Evolutionary conservation across 768 basidiomycete species (phyloP), one percentile per base, ranked within the genome.

Genomic region (Strobilomyces confusus): DNA sequence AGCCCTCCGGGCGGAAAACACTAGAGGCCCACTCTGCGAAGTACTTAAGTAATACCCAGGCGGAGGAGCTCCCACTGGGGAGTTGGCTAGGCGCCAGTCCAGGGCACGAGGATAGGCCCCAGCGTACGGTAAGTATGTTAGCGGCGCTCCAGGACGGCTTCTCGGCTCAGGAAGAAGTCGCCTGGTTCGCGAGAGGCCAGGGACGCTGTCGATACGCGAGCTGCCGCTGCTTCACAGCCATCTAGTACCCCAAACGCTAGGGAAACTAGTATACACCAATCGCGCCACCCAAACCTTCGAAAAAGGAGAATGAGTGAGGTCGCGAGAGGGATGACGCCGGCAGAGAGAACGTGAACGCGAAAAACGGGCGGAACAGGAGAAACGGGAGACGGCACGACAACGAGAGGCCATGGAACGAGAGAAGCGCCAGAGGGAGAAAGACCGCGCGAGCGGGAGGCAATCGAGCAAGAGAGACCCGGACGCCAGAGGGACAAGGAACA

Each of bases 161-260:
- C 80, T 80, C 23, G 80, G 80, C 0, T 81, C 80, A 4, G 80
- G 79, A 73, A 73, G 25, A 70, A 70, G n/a, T 58, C 65, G 0
- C 69, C 40, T 69, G 58, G 38, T 44, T 59, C 8, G 53, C 66
- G 17, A 1, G 15, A 74, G 61, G 58, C 58, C 65, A 23, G 53
- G 52, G n/a, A 60, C 57, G 1, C 60, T 64, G 54, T 62, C 1
- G 73, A 72, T 19, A 15, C 60, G 22, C 72, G 72, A 19, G 23
- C 62, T 25, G n/a, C n/a, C n/a, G n/a, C n/a, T n/a, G 43, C 56
- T 20, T 63, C 63, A 29, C 65, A 66, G 30, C 55, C 61, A n/a
- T 55, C 68, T 19, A 15, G 55, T 61, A 5, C 58, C 67, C 0
- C 59, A 69, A 11, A 57, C 68, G 70, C 68, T 11, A 64, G 63